phyloP scores from a whole-genome alignment of 345 rosid genomes.

The Gossypium turneri region DNA sequence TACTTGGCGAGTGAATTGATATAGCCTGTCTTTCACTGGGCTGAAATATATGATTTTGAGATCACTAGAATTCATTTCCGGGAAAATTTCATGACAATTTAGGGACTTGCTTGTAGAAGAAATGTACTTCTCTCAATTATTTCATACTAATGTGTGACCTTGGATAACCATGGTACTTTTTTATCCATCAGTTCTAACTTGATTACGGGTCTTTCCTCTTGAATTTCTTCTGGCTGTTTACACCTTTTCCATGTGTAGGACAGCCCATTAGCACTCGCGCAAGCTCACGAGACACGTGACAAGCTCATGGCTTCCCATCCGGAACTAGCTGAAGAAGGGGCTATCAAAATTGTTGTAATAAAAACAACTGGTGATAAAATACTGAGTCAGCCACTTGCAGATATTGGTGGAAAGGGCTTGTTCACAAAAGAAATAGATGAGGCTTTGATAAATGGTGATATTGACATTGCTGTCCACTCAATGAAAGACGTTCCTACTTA shows the following conservation, averaged over 20 bases:
- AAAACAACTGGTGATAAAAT: constrained; percentile 98
- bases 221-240: constrained; percentile 23
- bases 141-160: not conserved
- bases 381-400: constrained; percentile 87
- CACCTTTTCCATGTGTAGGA: constrained; percentile 33
- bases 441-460: constrained; percentile 75
- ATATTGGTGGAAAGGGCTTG: constrained; percentile 96
- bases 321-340: constrained; percentile 84
- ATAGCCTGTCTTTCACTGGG: not conserved
- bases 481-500: constrained; percentile 99
- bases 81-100: not conserved
- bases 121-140: not conserved
- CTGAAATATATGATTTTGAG: not conserved
- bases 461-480: constrained; percentile 96
- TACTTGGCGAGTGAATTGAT: not conserved
- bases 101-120: not conserved
- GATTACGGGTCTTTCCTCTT: not conserved
- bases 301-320: constrained; percentile 72
- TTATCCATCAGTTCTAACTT: not conserved
- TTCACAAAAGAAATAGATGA: constrained; percentile 97
- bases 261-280: constrained; percentile 98
- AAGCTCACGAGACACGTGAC: constrained; percentile 86
- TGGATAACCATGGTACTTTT: not conserved
- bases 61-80: not conserved
- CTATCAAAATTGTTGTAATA: constrained; percentile 79